Base-by-base conservation (phyloP, 2,329 filamentous ascomycete species). In the Cordyceps fumosorosea region DNA sequence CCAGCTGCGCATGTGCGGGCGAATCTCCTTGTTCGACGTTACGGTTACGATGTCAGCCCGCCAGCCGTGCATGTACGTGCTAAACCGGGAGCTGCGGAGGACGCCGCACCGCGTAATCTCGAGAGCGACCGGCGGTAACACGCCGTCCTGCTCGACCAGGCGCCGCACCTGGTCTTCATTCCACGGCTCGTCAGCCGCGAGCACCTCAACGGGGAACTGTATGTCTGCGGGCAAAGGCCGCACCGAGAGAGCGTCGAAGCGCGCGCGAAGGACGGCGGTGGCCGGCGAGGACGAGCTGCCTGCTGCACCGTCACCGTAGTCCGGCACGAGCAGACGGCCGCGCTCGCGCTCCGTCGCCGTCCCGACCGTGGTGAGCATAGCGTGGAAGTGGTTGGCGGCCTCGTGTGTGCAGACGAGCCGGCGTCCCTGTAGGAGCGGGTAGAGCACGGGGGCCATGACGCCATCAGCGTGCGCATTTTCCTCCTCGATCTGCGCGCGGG, bases 51-150 rank as follows among this genome's bases (percentile, higher is more conserved):
- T 48, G 10, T 69, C 69, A 14, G 65, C 67, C 18, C 68, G 70
- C 76, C 76, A 78, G 4, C 75, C 76, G 29, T 77, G 72, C 68
- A 77, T 69, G 64, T 75, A 76, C 26, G 76, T 74, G 40, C 73
- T 74, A 20, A 75, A 67, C 66, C 76, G 76, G 50, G 74, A 70
- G 63, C 69, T 72, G 63, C 72, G 73, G 60, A 77, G 73, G 2
- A 66, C 67, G 16, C 71, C 71, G 44, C 68, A 67, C 14, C 64
- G 63, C 5, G 69, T 73, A 6, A 75, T 74, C 12, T 73, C 73
- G 6, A 74, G 67, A 0, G 74, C 74, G 2, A 75, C 71, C 2
- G 26, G 55, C 1, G 76, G 76, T 3, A 78, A 69, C 29, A 14
- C 44, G 8, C 18, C 42, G n/a, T 32, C 71, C 0, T 64, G 59